Evolutionary conservation across 2,329 filamentous ascomycete genomes (phyloP), one percentile per base, ranked within the genome.

Genomic region (Drechslera avenae): DNA sequence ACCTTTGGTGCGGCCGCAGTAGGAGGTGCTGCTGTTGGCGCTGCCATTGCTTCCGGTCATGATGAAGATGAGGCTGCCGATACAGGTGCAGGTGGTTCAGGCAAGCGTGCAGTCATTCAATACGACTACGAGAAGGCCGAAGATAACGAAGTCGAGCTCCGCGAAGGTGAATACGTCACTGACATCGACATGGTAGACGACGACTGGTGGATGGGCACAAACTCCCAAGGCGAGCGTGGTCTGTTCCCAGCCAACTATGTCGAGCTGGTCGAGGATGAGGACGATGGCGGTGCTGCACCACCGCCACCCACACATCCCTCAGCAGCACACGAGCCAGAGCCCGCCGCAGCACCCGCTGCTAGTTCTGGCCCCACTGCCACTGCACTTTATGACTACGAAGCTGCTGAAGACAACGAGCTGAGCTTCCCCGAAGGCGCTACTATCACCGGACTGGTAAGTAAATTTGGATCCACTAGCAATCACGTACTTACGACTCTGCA

Each of bases 81-180:
- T 17, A 43, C 43, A 2, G 48, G 21, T 14, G 48, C 48, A 26
- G 63, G 66, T 17, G 63, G 64, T 23, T 82, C 82, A 30, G 88
- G 88, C 45, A 83, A 87, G 69, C 85, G 86, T 39, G 94, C 94
- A 1, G 67, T 95, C 50, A 84, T 94, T 30, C 87, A 94, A 67
- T 99, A 94, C 72, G 94, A 99, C 71, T 99, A 99, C 69, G 93
- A 97, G 67, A 97, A 95, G 77, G 91, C 91, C 1, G 94, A 99
- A 74, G 92, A 96, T 61, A 99, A 99, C 67, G 94, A 99, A 76
- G 84, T 99, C 50, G 91, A 96, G 60, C 82, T 99, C 14, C 81
- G 84, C 19, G 94, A 99, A 75, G 92, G 92, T 56, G 90, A 97
- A 66, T 84, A 87, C 58, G 88, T 99, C 31, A 91, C 84, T 18